Evolutionary conservation across 331 rosid species (phyloP).

Genomic region (Rhamnella rubrinervis): DNA sequence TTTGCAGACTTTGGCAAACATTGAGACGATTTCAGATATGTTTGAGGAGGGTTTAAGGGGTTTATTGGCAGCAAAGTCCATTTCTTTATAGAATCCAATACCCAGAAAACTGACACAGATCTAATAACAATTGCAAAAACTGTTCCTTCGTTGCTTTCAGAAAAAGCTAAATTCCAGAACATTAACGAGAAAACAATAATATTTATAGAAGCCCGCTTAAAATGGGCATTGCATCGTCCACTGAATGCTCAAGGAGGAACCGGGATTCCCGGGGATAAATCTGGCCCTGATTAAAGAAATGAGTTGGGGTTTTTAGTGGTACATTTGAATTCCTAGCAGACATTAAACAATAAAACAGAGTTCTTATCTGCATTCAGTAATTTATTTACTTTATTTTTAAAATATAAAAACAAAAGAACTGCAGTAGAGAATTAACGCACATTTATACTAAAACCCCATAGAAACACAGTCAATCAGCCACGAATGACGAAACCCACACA

Average conservation of each 20-base stretch:
- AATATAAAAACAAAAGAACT: background rate
- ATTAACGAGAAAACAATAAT: background rate
- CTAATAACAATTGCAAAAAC: background rate
- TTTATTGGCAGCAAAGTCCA: slow-evolving; percentile 45
- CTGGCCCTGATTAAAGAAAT: slow-evolving; percentile 17
- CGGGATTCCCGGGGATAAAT: slow-evolving; percentile 29
- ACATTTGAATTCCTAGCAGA: background rate
- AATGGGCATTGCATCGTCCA: slow-evolving; percentile 18
- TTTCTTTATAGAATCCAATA: slow-evolving; percentile 24
- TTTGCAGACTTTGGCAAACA: slow-evolving; percentile 62
- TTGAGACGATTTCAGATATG: slow-evolving; percentile 59
- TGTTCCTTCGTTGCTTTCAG: no score
- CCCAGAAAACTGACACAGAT: slow-evolving; percentile 9
- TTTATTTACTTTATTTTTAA: no score
- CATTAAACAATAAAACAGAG: background rate
- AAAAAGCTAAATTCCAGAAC: background rate
- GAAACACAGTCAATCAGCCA: background rate
- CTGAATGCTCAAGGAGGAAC: slow-evolving; percentile 19
- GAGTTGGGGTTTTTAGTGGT: background rate
- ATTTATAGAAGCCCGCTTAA: slow-evolving; percentile 15
- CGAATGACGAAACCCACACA: background rate
- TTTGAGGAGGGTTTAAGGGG: slow-evolving; percentile 56
- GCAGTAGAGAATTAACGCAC: background rate
- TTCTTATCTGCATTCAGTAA: background rate
- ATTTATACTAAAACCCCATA: background rate